Base-by-base conservation (phyloP, 2,329 filamentous ascomycete genomes). In the Pseudogymnoascus sp. region DNA sequence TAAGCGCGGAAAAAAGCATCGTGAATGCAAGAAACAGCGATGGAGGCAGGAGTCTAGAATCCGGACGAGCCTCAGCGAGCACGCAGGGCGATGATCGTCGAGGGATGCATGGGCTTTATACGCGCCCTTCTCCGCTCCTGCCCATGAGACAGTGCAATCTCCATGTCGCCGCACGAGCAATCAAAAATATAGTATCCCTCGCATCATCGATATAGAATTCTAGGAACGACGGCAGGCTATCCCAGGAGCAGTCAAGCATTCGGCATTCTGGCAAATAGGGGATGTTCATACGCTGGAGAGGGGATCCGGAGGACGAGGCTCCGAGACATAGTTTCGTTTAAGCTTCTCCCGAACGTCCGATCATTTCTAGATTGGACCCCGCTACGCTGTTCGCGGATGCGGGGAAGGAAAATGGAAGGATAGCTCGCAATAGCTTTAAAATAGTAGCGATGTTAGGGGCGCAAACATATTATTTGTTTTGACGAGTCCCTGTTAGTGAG, bases 121-220 rank as follows among this genome's bases (percentile, higher is more conserved):
- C n/a, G 17, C 26, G 46, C 9, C 26, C n/a, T 31, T 56, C 46
- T 56, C 46, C 26, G 46, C 26, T 19, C 4, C 26, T 4, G 4
- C 26, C 13, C 46, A 13, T 19, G 26, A 33, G 46, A 33, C 15
- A 13, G 2, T 56, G 46, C 9, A 56, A 56, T 56, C 29, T 56
- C 46, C 46, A 56, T 56, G 26, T 33, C 46, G 26, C 46, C 46
- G 46, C 26, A 56, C n/a, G 11, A 19, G 46, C n/a, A 56, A 56
- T 56, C n/a, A 56, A 56, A 56, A 56, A 56, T 56, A 56, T 56
- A 56, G 46, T 56, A 56, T 31, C 44, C 7, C 44, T 50, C 44
- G 44, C 44, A 50, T 50, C 21, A 33, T 56, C 46, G 10, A 56
- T 19, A 31, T 56, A 7, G 10, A 33, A 2, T 56, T 56, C n/a